Evolutionary conservation across 139 green algal genomes (phyloP).

Genomic region (Chlorella sp.): DNA sequence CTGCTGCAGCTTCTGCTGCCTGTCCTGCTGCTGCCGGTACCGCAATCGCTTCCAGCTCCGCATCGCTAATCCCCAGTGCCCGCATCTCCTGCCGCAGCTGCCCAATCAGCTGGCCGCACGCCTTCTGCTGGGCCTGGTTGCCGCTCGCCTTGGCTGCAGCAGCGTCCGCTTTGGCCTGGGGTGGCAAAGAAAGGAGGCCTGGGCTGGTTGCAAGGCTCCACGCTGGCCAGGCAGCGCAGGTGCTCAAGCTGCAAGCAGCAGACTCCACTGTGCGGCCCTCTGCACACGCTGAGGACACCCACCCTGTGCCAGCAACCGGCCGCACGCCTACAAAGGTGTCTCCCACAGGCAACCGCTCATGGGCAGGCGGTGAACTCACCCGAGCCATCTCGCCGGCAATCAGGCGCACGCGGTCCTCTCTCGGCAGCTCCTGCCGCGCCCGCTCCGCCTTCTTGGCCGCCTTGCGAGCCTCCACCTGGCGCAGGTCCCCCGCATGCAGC

Average conservation of each 20-base stretch:
- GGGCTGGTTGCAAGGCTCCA: too few relatives aligned
- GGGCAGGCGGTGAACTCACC: not conserved
- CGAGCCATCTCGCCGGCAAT: conserved; percentile 50
- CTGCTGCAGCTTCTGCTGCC: not conserved
- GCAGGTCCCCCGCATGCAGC: conserved; percentile 76
- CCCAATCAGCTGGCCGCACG: conserved; percentile 77
- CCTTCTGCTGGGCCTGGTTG: conserved; percentile 78
- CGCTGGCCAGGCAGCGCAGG: too few relatives aligned
- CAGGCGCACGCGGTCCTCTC: conserved; percentile 37
- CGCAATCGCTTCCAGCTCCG: conserved; percentile 13
- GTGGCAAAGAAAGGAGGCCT: not conserved
- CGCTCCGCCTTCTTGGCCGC: conserved; percentile 40
- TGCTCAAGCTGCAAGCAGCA: too few relatives aligned
- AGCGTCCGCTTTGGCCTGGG: conserved; percentile 42
- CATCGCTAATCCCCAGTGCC: conserved; percentile 50
- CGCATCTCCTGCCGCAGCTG: conserved; percentile 71
- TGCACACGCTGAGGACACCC: too few relatives aligned
- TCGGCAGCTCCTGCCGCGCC: conserved; percentile 35
- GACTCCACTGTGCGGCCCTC: too few relatives aligned
- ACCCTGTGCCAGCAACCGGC: too few relatives aligned
- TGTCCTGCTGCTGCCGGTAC: not conserved
- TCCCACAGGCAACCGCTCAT: not conserved
- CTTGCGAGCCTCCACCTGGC: conserved; percentile 61
- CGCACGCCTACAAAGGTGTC: not conserved
- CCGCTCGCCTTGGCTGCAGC: conserved; percentile 66